Evolutionary conservation across 1,284 basidiomycete species (phyloP), one percentile per base, ranked within the genome.

Genomic region (Ceratobasidium sp.): DNA sequence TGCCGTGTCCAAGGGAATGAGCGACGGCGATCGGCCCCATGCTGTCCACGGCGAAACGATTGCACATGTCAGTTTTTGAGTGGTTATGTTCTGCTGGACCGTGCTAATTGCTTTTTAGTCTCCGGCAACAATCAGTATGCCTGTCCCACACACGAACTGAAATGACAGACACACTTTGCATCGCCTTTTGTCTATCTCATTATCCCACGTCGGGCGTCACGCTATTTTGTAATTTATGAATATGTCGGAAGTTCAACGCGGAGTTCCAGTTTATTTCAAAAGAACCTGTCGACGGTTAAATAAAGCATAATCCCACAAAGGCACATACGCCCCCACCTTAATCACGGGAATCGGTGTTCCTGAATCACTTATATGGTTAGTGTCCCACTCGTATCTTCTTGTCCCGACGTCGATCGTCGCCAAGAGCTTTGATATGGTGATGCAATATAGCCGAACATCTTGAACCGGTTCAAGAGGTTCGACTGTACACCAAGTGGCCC

Each of bases 1-100:
- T 42, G 56, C 30, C 28, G 56, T 71, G 11, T 71, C 67, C 21
- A 71, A 60, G 46, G 67, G 67, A 14, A 71, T 60, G 67, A 71
- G 67, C 49, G 44, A 38, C 28, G 21, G 28, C 5, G 16, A 21
- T 30, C 51, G 25, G 1, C 25, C 51, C 25, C 42, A 25, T 11
- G 9, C 21, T 23, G 9, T 38, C 23, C 42, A 18, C 25, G 58
- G 21, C 1, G 36, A 44, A 23, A 42, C 38, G 18, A 30, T 18
- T 46, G 25, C n/a, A 30, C 42, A 28, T 18, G 59, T 38, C 18
- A 46, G 42, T 46, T 46, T 11, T 14, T 14, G 12, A 25, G 7
- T 28, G 6, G 14, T 3, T n/a, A 18, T 28, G 49, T 28, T 38
- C 36, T 16, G 18, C 4, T 9, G 36, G 4, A 6, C 21, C 28